These are phyloP conservation scores for Didymella pinodella DNA, from an alignment of 2,329 filamentous ascomycete species.

Conservation along the genomic window DNA sequence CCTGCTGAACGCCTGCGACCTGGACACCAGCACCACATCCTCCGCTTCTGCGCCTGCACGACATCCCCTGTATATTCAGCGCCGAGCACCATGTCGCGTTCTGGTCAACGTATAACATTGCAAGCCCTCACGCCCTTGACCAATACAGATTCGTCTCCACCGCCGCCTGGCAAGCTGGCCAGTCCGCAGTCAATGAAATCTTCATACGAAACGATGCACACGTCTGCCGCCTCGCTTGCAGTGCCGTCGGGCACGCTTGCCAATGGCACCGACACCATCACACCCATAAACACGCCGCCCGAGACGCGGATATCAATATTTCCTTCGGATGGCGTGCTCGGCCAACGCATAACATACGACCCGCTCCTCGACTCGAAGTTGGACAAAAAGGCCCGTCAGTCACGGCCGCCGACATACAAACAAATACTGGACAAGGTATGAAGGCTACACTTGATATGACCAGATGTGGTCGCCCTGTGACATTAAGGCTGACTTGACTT, in stretches of 20 bases:
- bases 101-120: conserved; percentile 62
- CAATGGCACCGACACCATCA: conserved; percentile 59
- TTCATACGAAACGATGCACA: conserved; percentile 49
- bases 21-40: conserved; percentile 62
- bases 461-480: conserved; percentile 52
- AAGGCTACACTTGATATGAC: conserved; percentile 39
- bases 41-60: not conserved
- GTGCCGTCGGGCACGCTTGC: conserved; percentile 44
- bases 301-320: conserved; percentile 58
- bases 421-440: conserved; percentile 59
- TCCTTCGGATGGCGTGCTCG: conserved; percentile 62
- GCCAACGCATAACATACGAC: conserved; percentile 68
- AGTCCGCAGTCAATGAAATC: conserved; percentile 60
- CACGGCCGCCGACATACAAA: conserved; percentile 59
- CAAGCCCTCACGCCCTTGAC: conserved; percentile 71
- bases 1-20: conserved; percentile 74
- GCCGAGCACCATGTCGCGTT: conserved; percentile 61
- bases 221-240: conserved; percentile 41
- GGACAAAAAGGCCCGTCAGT: conserved; percentile 58
- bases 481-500: conserved; percentile 53
- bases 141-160: conserved; percentile 70
- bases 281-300: conserved; percentile 54
- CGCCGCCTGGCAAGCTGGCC: conserved; percentile 62
- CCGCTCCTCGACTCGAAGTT: conserved; percentile 68
- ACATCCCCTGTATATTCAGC: conserved; percentile 70